Base-by-base conservation (phyloP, 176 grass and related monocot genomes). In the Olyra latifolia region DNA sequence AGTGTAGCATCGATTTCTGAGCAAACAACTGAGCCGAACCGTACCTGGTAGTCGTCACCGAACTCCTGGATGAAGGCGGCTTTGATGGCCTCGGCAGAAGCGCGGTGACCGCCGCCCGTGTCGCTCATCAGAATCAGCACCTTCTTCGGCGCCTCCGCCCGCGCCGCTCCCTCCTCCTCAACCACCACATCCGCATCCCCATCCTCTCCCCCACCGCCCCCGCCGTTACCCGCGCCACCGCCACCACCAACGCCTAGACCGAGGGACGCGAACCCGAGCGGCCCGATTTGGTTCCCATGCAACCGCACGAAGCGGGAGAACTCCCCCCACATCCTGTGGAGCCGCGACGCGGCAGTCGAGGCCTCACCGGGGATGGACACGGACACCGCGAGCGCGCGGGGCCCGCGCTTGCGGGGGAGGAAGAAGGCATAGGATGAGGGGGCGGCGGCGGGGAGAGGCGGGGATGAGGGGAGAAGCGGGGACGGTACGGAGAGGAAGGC, bases 81-180 rank as follows among this genome's bases (percentile, higher is more conserved):
- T 71, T 93, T 99, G 66, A 99, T 95, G 41, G 96, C 96, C 81
- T 99, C 96, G 0, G 96, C 96, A 8, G 96, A 99, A 0, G 96
- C 96, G 35, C 96, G 87, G 61, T 99, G 96, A 0, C 96, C 96
- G 16, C 96, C 96, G 48, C 96, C 96, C 1, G 96, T 99, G 71
- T 99, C 96, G 59, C 96, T 99, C 96, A 99, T 99, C 71, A 99
- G 81, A 48, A 99, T 99, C 19, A 99, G 40, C 71, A 99, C 92
- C 27, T 94, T 95, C 84, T 99, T 99, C 4, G 92, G 86, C 57
- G 88, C 86, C 69, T 88, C 83, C 23, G 82, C 69, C 42, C 52
- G 86, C 42, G 29, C 71, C 43, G 62, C 82, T 5, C 80, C 86
- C 17, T 91, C 92, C 84, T 90, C 81, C 44, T 88, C 88, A 3